Conservation (phyloP, 2,329 filamentous ascomycete genomes). For the Myrmaecium sp. region DNA sequence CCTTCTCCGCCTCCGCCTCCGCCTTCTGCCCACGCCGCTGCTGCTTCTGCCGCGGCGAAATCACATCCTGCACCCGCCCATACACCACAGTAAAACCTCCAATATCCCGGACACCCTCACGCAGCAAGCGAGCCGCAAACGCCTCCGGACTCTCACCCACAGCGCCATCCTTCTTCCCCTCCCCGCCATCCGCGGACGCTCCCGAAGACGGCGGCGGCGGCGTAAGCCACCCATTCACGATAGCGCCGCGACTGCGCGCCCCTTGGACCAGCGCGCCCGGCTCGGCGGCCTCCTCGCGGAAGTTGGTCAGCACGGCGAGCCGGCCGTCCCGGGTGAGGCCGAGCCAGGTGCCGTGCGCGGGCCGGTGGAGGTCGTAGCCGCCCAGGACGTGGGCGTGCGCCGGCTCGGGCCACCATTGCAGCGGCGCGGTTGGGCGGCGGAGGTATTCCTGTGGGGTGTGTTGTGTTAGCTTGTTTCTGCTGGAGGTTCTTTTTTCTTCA, state of each 20-base stretch:
- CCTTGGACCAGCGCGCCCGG: slow-evolving; percentile 25
- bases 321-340: slow-evolving; percentile 44
- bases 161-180: too few relatives aligned
- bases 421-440: slow-evolving; percentile 40
- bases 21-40: too few relatives aligned
- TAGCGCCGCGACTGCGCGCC: slow-evolving; percentile 38
- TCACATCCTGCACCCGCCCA: slow-evolving; percentile 33
- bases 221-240: slow-evolving; percentile 43
- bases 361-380: slow-evolving; percentile 43
- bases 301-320: slow-evolving; percentile 47
- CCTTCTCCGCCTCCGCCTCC: too few relatives aligned
- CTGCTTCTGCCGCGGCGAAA: too few relatives aligned
- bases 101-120: slow-evolving; percentile 37
- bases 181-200: too few relatives aligned
- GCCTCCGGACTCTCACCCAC: slow-evolving; percentile 25
- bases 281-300: slow-evolving; percentile 33
- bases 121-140: slow-evolving; percentile 38
- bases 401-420: slow-evolving; percentile 38
- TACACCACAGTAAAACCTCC: slow-evolving; percentile 48
- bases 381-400: slow-evolving; percentile 40
- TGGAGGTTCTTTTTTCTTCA: slow-evolving; percentile 3
- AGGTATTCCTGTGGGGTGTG: slow-evolving; percentile 36
- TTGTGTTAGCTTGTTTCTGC: too few relatives aligned
- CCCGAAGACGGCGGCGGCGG: slow-evolving; percentile 21
- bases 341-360: slow-evolving; percentile 46